These are phyloP conservation scores for Coemansia sp. DNA, from an alignment of 192 early-diverging fungal species.

Conservation along the genomic window DNA sequence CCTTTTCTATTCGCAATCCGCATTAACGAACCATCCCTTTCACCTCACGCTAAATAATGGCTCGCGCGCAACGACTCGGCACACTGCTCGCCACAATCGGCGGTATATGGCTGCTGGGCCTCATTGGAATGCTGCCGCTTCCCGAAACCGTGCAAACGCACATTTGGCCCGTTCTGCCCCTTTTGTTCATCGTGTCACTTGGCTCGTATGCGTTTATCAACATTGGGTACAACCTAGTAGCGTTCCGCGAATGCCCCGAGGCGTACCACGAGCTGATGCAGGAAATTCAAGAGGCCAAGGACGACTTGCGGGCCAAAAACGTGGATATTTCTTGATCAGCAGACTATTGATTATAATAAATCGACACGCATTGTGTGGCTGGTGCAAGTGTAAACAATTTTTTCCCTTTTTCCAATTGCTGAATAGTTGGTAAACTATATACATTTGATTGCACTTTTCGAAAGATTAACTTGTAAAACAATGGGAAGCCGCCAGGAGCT, in stretches of 20 bases:
- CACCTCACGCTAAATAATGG: constrained; percentile 19
- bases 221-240: constrained; percentile 82
- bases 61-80: constrained; percentile 25
- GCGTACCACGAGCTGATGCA: constrained; percentile 79
- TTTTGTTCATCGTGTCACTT: constrained; percentile 67
- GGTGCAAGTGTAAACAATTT: constrained; percentile 3
- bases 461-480: background rate
- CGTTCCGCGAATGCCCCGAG: constrained; percentile 90
- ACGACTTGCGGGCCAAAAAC: constrained; percentile 71
- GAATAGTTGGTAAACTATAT: too few species aligned
- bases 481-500: constrained; percentile 90
- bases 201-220: constrained; percentile 86
- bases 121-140: constrained; percentile 34
- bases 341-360: background rate
- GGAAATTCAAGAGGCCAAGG: constrained; percentile 83
- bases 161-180: constrained; percentile 46
- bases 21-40: too few species aligned
- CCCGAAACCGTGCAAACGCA: constrained; percentile 31
- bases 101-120: constrained; percentile 35
- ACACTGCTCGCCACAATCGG: constrained; percentile 16
- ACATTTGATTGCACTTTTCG: too few species aligned
- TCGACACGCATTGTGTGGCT: too few species aligned
- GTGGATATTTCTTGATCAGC: constrained; percentile 46
- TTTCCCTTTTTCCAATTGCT: background rate
- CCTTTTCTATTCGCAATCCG: too few species aligned